Percentiles rank a stretch among this genome's conserved stretches.
These are phyloP conservation scores for Solanum ossicruentum DNA, from an alignment of 257 asterid genomes.

Conservation along the genomic window DNA sequence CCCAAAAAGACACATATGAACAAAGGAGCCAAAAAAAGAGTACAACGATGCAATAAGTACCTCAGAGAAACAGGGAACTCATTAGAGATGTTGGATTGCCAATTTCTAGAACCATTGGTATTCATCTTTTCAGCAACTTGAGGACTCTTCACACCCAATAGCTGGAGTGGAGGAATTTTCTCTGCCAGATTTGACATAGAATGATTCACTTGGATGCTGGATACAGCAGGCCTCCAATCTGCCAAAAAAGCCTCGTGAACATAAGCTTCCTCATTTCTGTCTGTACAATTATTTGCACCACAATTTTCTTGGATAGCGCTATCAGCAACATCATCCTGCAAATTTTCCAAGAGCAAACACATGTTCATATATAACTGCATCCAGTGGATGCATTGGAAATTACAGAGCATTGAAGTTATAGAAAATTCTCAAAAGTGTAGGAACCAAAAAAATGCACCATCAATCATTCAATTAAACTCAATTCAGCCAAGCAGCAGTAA, in stretches of 20 bases:
- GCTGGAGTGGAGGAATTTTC: constrained; percentile 7
- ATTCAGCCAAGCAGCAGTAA: neutral
- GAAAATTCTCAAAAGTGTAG: neutral
- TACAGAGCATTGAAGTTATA: neutral
- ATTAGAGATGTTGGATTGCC: constrained; percentile 19
- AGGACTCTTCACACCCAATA: constrained; percentile 21
- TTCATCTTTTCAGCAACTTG: constrained; percentile 25
- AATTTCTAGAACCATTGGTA: constrained; percentile 14
- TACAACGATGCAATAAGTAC: constrained; percentile 15
- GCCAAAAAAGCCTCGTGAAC: constrained; percentile 97
- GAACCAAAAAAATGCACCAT: neutral
- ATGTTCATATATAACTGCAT: neutral
- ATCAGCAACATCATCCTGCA: constrained; percentile 57
- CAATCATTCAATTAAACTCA: neutral
- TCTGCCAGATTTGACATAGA: neutral
- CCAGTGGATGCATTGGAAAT: neutral
- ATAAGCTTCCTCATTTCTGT: constrained; percentile 77
- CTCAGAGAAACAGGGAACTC: constrained; percentile 36
- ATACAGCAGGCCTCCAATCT: constrained; percentile 66
- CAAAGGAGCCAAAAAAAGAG: neutral
- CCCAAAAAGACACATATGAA: neutral
- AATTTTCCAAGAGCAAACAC: neutral
- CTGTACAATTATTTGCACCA: constrained; percentile 28
- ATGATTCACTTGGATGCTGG: constrained; percentile 21
- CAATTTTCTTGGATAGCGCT: constrained; percentile 37